phyloP scores from a whole-genome alignment of 73 alveolate species.

The Paramecium octaurelia region DNA sequence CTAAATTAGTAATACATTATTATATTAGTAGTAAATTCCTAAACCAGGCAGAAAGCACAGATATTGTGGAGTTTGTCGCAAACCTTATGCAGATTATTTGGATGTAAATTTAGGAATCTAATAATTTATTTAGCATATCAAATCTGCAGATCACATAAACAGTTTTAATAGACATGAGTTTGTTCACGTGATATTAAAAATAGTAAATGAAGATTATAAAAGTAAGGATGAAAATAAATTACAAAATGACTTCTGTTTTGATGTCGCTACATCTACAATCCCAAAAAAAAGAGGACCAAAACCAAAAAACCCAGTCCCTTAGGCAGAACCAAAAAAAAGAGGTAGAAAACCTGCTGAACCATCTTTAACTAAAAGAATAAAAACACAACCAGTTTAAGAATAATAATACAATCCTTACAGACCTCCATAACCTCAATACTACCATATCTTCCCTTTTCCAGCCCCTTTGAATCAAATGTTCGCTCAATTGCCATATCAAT shows the following conservation, averaged over 20 bases:
- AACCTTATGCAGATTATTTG: slow-evolving; percentile 38
- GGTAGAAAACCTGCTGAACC: background rate
- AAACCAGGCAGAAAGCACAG: slow-evolving; percentile 51
- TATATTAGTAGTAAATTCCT: background rate
- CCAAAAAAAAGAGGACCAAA: slow-evolving; percentile 5
- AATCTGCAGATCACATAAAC: slow-evolving; percentile 25
- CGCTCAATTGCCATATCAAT: background rate
- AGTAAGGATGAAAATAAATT: background rate
- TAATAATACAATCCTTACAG: background rate
- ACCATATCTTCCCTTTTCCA: background rate
- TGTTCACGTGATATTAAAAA: background rate
- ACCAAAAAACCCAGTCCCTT: background rate
- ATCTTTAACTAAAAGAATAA: background rate
- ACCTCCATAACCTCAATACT: background rate
- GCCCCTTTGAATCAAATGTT: background rate
- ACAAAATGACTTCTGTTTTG: background rate
- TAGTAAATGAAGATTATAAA: background rate
- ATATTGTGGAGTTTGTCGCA: slow-evolving; percentile 49
- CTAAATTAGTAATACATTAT: background rate
- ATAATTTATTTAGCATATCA: slow-evolving; percentile 18
- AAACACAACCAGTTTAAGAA: background rate
- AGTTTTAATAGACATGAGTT: slow-evolving; percentile 19
- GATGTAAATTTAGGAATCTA: background rate
- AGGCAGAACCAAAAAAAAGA: slow-evolving; percentile 5
- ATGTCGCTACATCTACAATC: background rate